A percentile compares a stretch with the other conserved stretches of the same genome.
Conservation (phyloP, 306 rosid genomes). For the Crotalaria pallida region DNA sequence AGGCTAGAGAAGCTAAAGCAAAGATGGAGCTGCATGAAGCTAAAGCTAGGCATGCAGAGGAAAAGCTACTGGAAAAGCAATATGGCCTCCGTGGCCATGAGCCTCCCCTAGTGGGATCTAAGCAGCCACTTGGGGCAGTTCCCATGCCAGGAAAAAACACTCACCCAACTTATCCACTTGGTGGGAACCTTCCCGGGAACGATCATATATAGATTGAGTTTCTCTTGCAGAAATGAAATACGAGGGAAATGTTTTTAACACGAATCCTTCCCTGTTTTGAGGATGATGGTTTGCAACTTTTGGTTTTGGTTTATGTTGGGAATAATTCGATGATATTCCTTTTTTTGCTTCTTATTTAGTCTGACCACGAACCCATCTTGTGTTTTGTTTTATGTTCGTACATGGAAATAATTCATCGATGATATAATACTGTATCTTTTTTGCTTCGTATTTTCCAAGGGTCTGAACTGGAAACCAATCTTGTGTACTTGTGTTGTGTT, state of each 20-base stretch:
- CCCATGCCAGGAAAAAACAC: slow-evolving; percentile 11
- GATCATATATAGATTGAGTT: slow-evolving; percentile 1
- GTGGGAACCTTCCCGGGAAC: slow-evolving; percentile 23
- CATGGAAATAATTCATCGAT: too few relatives aligned
- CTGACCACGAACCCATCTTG: too few relatives aligned
- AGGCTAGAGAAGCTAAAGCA: slow-evolving; percentile 58
- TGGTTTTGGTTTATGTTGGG: not conserved
- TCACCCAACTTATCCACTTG: slow-evolving; percentile 19
- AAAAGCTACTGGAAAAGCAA: slow-evolving; percentile 31
- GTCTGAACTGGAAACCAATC: too few relatives aligned
- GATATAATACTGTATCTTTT: too few relatives aligned
- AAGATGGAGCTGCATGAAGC: slow-evolving; percentile 64
- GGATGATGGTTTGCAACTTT: not conserved
- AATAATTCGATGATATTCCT: not conserved
- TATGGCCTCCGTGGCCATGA: not conserved
- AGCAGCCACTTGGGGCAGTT: slow-evolving; percentile 24
- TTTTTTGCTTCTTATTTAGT: too few relatives aligned
- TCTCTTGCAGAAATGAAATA: not conserved
- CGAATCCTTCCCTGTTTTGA: not conserved
- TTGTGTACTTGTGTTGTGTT: too few relatives aligned
- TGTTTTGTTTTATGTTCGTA: too few relatives aligned
- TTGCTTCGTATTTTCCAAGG: too few relatives aligned
- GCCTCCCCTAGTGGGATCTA: not conserved
- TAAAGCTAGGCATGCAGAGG: slow-evolving; percentile 54
- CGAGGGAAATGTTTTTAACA: not conserved